Conservation (phyloP, 1,284 basidiomycete species). For the Caloboletus firmus region DNA sequence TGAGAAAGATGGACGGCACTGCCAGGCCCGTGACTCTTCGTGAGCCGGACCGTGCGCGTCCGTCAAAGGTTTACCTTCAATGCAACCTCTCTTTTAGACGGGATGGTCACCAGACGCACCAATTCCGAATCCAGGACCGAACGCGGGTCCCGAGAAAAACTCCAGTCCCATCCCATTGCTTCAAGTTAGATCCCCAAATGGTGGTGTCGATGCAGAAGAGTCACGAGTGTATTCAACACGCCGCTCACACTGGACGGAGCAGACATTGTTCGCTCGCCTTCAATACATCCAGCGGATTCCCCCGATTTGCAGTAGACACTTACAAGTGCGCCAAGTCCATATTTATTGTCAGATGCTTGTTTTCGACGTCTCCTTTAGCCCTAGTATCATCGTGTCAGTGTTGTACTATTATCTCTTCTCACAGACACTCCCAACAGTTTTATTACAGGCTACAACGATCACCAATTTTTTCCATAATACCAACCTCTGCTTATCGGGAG, state of each 20-base stretch:
- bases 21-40: too few relatives aligned
- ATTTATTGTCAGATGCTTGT: neutral
- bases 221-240: slow-evolving; percentile 8
- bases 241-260: neutral
- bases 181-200: slow-evolving; percentile 25
- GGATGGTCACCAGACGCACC: too few relatives aligned
- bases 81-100: too few relatives aligned
- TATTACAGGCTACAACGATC: slow-evolving; percentile 47
- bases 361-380: slow-evolving; percentile 3
- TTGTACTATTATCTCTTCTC: neutral
- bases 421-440: neutral
- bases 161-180: too few relatives aligned
- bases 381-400: slow-evolving; percentile 41
- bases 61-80: too few relatives aligned
- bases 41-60: too few relatives aligned
- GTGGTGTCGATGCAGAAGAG: slow-evolving; percentile 29
- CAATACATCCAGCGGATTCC: slow-evolving; percentile 47
- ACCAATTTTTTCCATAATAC: slow-evolving; percentile 49
- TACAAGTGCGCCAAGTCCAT: slow-evolving; percentile 37
- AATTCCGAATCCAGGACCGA: slow-evolving; percentile 16
- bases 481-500: slow-evolving; percentile 45
- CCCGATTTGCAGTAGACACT: slow-evolving; percentile 50
- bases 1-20: too few relatives aligned
- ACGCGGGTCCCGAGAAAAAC: slow-evolving; percentile 9
- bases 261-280: slow-evolving; percentile 47